Evolutionary conservation across 768 basidiomycete genomes (phyloP), one percentile per base, ranked within the genome.

Genomic region (Amanita rubescens): DNA sequence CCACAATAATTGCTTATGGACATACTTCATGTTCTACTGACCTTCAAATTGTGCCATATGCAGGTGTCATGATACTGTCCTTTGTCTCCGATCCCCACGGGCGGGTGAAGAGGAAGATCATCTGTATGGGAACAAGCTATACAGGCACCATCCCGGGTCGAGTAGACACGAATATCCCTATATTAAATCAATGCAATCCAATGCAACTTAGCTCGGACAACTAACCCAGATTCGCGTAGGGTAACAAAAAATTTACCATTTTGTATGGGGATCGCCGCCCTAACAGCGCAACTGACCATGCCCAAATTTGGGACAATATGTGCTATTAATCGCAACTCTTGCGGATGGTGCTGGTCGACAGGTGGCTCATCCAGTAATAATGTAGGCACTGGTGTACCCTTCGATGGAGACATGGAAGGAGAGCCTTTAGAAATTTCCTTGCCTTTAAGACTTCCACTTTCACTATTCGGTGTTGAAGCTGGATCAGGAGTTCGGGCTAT

Each of bases 211-310:
- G 47, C 30, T 20, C 17, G n/a, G n/a, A 37, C 8, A 33, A 64
- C 73, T 62, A 62, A 89, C 89, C 89, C 90, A 38, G 78, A 74
- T 59, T 80, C 74, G 48, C 84, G 84, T 37, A 91, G 65, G 20
- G 77, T 77, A 1, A 78, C 68, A 24, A 87, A 53, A 44, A 77
- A 63, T 9, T 67, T 56, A 11, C 70, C 67, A 22, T 70, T 66
- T n/a, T 74, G 68, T 11, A 83, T 65, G 9, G 76, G 49, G 8
- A 73, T 62, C 30, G 88, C 62, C n/a, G 74, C 71, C 17, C 74
- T 68, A 1, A 84, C 71, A 11, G 71, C 63, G 44, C 72, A 61
- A 3, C 70, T 66, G 11, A 54, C 47, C 14, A 76, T 77, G 25
- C 68, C 63, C 3, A 62, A 66, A 5, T 76, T 68, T 0, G 85